Evolutionary conservation across 2,329 filamentous ascomycete species (phyloP), one percentile per base, ranked within the genome.

Genomic region (Ambrosiella xylebori): DNA sequence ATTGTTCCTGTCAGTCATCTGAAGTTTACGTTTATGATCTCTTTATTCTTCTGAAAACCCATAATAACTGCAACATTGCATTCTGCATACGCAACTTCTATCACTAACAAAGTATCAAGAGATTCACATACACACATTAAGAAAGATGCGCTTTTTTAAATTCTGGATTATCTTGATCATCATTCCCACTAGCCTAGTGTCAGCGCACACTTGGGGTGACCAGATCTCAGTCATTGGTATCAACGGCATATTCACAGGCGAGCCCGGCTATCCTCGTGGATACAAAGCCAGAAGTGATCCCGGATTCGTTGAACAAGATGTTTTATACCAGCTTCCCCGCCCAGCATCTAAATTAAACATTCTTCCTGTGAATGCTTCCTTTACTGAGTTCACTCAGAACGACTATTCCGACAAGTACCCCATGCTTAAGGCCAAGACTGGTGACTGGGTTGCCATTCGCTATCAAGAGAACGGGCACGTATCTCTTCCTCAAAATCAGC

Each of bases 161-260:
- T 4, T 27, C 27, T 27, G 27, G 35, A 51, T 12, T 5, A 51
- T 12, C 37, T 7, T 54, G 12, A 27, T 41, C n/a, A 15, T 47
- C n/a, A 15, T 50, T 41, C 49, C 58, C 41, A 38, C 56, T 41
- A 45, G 35, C 37, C 9, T 51, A 49, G 61, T 54, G 58, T 53
- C 50, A 35, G 83, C 80, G 40, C 91, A 96, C 70, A 85, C 82
- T 15, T 96, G 90, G 90, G 77, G 91, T 53, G 89, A 96, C 70
- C 75, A 84, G 65, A 74, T 91, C 54, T 79, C 75, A 61, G 80
- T 81, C 59, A 82, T 96, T 67, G 79, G 81, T 57, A 68, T 79
- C 36, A 85, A 88, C 64, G 90, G 89, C 57, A 80, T 80, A 39
- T 88, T 89, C 67, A 73, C 82, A 17, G 85, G 85, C 36, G 68